Percentiles rank a stretch among this genome's conserved stretches.
Conservation (phyloP, 176 grass and related monocot species). For the Olyra latifolia region DNA sequence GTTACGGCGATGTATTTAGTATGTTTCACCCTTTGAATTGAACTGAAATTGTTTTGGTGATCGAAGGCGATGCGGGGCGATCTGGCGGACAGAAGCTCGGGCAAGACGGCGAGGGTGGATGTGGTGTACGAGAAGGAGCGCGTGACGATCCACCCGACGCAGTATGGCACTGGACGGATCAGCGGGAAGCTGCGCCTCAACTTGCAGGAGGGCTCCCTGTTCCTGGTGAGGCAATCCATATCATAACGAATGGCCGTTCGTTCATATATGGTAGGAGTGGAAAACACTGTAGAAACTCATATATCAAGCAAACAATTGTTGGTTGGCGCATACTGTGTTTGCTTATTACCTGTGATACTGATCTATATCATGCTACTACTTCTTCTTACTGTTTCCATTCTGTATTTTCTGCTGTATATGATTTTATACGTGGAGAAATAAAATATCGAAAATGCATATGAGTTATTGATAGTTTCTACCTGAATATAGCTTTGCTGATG, state of each 20-base stretch:
- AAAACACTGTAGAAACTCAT: background rate
- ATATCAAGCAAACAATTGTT: background rate
- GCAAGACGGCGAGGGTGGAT: slow-evolving; percentile 54
- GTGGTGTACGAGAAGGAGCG: slow-evolving; percentile 83
- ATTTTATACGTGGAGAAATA: background rate
- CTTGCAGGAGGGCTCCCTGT: slow-evolving; percentile 75
- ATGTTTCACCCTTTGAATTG: background rate
- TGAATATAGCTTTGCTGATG: slow-evolving; percentile 24
- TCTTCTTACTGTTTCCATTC: background rate
- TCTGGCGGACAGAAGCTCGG: slow-evolving; percentile 40
- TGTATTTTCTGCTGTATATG: background rate
- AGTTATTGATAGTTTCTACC: slow-evolving; percentile 4
- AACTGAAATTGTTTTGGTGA: slow-evolving; percentile 28
- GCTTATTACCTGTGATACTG: background rate
- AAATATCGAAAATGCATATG: background rate
- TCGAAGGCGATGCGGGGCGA: slow-evolving; percentile 64
- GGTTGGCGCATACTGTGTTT: background rate
- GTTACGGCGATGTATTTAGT: background rate
- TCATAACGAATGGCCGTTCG: background rate
- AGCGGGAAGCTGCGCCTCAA: slow-evolving; percentile 71
- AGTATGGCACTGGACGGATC: slow-evolving; percentile 77
- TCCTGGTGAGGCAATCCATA: slow-evolving; percentile 59
- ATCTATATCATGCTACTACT: background rate
- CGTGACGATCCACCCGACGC: slow-evolving; percentile 85
- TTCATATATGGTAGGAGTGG: background rate